phyloP scores from a whole-genome alignment of 495 filamentous ascomycete genomes.

The Penicillium paxilli region DNA sequence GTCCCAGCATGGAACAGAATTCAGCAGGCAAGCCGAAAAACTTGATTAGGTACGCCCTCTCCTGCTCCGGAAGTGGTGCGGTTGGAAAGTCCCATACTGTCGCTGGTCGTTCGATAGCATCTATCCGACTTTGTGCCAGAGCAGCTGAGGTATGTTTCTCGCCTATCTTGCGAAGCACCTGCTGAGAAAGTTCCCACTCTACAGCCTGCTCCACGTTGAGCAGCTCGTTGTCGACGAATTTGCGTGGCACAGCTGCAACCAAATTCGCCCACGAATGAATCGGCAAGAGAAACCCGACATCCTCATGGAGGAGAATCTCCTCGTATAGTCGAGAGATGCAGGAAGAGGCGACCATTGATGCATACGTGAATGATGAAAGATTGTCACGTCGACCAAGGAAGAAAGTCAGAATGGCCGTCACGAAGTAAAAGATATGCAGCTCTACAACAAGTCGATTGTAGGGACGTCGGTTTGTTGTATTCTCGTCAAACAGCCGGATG shows the following conservation, averaged over 20 bases:
- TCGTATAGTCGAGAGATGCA: conserved; percentile 17
- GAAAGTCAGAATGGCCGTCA: conserved; percentile 12
- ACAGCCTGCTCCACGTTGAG: conserved; percentile 1
- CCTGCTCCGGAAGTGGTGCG: neutral
- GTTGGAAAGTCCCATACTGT: neutral
- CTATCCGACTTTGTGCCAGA: neutral
- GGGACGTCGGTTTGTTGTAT: neutral
- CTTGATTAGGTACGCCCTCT: neutral
- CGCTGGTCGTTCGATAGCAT: neutral
- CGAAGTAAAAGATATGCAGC: conserved; percentile 16
- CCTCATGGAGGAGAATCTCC: conserved; percentile 17
- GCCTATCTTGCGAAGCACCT: conserved; percentile 8
- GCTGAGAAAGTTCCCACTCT: conserved; percentile 5
- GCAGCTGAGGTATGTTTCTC: conserved; percentile 9
- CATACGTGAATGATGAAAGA: conserved; percentile 10
- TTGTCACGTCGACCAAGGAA: conserved; percentile 14
- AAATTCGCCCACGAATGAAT: conserved; percentile 15
- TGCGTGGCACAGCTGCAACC: conserved; percentile 17
- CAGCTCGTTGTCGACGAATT: conserved; percentile 6
- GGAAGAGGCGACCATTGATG: conserved; percentile 16
- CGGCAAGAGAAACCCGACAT: conserved; percentile 4
- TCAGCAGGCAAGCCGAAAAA: conserved; percentile 5
- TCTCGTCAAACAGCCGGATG: conserved; percentile 1
- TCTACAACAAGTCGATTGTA: conserved; percentile 9
- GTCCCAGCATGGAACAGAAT: conserved; percentile 8